Conservation (phyloP, 805 yeast genomes). For the Starmerella potacharoeniae region DNA sequence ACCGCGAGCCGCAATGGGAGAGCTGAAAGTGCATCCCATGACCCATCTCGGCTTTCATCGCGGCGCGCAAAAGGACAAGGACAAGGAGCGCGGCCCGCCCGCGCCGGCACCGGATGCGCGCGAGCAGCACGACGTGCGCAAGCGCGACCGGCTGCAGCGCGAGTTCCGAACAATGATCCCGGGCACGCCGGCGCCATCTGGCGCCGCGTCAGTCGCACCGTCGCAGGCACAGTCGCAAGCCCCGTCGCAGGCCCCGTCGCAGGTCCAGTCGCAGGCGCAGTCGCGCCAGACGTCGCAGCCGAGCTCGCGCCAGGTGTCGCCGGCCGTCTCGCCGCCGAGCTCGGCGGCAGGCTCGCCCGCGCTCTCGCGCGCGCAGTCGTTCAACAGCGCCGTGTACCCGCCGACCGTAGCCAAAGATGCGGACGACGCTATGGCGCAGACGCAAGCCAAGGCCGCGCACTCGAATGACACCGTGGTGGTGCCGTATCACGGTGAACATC, state of each 20-base stretch:
- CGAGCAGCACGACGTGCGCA: background rate
- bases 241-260: too few relatives aligned
- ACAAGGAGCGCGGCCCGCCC: constrained; percentile 1
- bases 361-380: background rate
- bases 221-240: background rate
- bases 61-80: constrained; percentile 2
- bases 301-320: background rate
- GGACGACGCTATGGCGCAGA: background rate
- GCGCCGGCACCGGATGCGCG: background rate
- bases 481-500: background rate
- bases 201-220: background rate
- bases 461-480: background rate
- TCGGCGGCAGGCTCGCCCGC: background rate
- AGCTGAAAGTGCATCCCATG: constrained; percentile 1
- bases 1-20: background rate
- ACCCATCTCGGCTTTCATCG: constrained; percentile 2
- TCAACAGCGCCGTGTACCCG: background rate
- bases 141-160: background rate
- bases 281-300: background rate
- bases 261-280: too few relatives aligned
- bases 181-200: background rate
- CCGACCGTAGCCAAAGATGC: background rate
- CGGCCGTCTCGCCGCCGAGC: background rate
- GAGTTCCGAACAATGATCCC: constrained; percentile 3
- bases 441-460: background rate